Base-by-base conservation (phyloP, 192 early-diverging fungal genomes). In the Coemansia sp. region DNA sequence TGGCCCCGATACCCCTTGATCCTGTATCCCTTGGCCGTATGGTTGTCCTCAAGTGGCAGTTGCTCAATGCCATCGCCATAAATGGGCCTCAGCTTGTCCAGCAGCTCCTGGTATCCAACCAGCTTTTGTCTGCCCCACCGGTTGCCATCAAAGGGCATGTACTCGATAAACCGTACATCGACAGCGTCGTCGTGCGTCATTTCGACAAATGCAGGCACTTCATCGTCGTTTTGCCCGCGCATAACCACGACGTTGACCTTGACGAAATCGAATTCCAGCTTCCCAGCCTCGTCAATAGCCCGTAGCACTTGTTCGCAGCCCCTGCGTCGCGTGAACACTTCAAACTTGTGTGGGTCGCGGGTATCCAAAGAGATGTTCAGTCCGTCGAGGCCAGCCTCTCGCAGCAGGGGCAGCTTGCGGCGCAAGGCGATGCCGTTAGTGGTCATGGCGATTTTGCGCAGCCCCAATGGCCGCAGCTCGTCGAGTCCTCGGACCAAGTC, bases 101-200 rank as follows among this genome's bases (percentile, higher is more conserved):
- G 74, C 66, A 96, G 68, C 43, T 94, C 90, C 27, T 86, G 82
- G 73, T 95, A 98, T 17, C 94, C 87, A 2, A 97, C 88, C 35
- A 98, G 77, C 56, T 95, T 96, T 17, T 88, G 82, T 17, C 73
- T 65, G 15, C 91, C 92, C 97, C 97, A 98, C 69, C 84, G 76
- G 77, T 98, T 98, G 11, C 96, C 96, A 75, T 94, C 95, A 83
- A 98, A 98, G 0, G 97, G 97, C 97, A 97, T 98, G 68, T 97
- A 97, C 75, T 98, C 97, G 73, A 98, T 98, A 76, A 98, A 98
- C 19, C 97, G 82, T 0, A 98, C 88, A 38, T 91, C 89, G 4
- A 97, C 61, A 11, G 86, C 79, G 17, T 87, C 83, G 47, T 93
- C 84, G 36, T 89, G 86, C 6, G 95, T 97, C 74, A 94, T 84